These are phyloP conservation scores for Oryza officinalis DNA, from an alignment of 176 grass and related monocot species.

Conservation along the genomic window DNA sequence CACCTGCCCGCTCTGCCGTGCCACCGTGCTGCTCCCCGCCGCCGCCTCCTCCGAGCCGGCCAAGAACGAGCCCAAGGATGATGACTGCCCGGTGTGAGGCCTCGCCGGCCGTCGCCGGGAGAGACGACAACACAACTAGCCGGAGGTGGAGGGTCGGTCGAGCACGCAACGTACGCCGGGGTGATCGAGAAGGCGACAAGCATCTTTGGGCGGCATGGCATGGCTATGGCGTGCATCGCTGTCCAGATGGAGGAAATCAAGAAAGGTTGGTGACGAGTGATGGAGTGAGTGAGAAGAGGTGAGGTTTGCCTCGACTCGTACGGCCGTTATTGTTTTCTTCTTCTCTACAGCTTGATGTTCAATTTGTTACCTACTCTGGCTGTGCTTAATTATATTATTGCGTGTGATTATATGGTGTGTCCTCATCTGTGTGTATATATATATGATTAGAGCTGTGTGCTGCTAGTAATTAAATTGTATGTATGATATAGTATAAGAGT, in stretches of 20 bases:
- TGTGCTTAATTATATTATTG: no score
- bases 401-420: no score
- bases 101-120: no score
- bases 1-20: constrained; percentile 73
- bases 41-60: neutral
- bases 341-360: no score
- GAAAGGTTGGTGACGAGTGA: neutral
- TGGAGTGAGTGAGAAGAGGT: no score
- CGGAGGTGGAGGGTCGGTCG: no score
- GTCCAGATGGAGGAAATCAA: neutral
- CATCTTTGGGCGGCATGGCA: neutral
- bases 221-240: neutral
- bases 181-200: neutral
- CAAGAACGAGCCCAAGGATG: neutral
- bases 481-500: no score
- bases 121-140: no score
- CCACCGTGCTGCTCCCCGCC: constrained; percentile 34
- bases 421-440: no score
- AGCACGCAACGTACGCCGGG: neutral
- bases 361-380: no score
- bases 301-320: neutral
- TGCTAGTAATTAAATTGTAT: no score
- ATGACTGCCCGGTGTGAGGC: constrained; percentile 40
- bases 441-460: no score
- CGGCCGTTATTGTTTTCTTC: neutral